A percentile compares a stretch with the other conserved stretches of the same genome.
phyloP scores from a whole-genome alignment of 2,329 filamentous ascomycete genomes.

The Alternaria triticimaculans region DNA sequence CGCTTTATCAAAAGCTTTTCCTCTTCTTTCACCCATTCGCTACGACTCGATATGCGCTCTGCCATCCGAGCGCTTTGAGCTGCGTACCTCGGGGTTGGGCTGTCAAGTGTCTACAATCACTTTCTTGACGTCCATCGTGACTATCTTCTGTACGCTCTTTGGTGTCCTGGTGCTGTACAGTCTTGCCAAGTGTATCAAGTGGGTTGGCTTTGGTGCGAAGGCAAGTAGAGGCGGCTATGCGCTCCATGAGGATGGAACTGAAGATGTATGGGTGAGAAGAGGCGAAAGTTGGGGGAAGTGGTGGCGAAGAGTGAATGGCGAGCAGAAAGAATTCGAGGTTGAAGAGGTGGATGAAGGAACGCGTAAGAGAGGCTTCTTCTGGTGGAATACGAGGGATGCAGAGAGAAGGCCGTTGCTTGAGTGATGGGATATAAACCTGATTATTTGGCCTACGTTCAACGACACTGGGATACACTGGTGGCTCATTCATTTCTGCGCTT shows the following conservation, averaged over 20 bases:
- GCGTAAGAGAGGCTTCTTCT: constrained; percentile 28
- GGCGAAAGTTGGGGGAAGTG: constrained; percentile 36
- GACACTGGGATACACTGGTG: background rate
- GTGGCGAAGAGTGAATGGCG: constrained; percentile 34
- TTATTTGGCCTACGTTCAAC: background rate
- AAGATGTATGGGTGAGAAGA: constrained; percentile 41
- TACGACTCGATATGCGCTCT: constrained; percentile 46
- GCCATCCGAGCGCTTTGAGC: constrained; percentile 53
- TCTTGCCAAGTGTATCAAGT: constrained; percentile 23
- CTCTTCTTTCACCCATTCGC: constrained; percentile 50
- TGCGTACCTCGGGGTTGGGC: constrained; percentile 53
- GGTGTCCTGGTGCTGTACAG: constrained; percentile 47
- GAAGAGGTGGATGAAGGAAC: constrained; percentile 37
- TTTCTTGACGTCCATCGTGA: constrained; percentile 52
- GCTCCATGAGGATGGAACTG: constrained; percentile 36
- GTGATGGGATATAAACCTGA: background rate
- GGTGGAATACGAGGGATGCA: constrained; percentile 23
- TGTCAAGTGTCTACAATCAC: constrained; percentile 57
- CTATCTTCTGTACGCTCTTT: constrained; percentile 52
- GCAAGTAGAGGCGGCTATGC: constrained; percentile 35
- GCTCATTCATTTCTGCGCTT: background rate
- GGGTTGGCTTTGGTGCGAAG: constrained; percentile 17
- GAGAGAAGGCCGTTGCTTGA: constrained; percentile 33
- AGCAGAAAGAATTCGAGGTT: constrained; percentile 31
- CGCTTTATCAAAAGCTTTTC: constrained; percentile 46